phyloP scores from a whole-genome alignment of 352 stramenopile species.

The Blastocystis hominis region DNA sequence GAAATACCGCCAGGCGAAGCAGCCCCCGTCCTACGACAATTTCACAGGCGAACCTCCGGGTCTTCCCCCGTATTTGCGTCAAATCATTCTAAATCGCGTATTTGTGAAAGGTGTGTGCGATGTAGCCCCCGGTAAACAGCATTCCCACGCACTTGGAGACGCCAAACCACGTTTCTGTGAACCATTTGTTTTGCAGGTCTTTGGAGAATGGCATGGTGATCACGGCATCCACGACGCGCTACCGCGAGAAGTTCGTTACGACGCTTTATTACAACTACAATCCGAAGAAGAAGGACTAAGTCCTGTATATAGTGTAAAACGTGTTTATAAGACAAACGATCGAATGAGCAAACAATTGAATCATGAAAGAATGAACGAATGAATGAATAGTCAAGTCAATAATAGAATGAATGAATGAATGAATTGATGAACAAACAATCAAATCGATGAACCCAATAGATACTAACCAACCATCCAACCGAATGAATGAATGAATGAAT shows the following conservation, averaged over 20 bases:
- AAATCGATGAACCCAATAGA: no score
- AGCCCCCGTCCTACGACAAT: constrained; percentile 37
- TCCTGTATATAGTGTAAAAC: neutral
- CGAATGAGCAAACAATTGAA: no score
- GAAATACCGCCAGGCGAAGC: constrained; percentile 34
- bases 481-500: no score
- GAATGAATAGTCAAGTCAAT: no score
- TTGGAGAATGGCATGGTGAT: constrained; percentile 58
- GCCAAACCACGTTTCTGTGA: constrained; percentile 54
- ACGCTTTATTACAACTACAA: constrained; percentile 58
- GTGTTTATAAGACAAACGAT: no score
- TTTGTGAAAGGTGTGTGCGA: neutral
- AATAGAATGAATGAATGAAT: no score
- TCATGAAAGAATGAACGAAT: no score
- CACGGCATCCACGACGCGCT: constrained; percentile 49
- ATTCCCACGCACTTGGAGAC: constrained; percentile 54
- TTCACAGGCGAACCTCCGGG: constrained; percentile 51
- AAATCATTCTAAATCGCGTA: constrained; percentile 56
- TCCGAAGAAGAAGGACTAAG: constrained; percentile 56
- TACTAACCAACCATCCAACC: no score
- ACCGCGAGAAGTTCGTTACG: constrained; percentile 56
- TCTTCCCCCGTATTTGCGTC: constrained; percentile 47
- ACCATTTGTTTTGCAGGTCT: constrained; percentile 53
- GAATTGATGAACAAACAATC: neutral
- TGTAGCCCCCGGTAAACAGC: constrained; percentile 36